Percentiles rank a stretch among this genome's conserved stretches.
These are phyloP conservation scores for Aschersonia sp. DNA, from an alignment of 2,329 filamentous ascomycete genomes.

Conservation along the genomic window DNA sequence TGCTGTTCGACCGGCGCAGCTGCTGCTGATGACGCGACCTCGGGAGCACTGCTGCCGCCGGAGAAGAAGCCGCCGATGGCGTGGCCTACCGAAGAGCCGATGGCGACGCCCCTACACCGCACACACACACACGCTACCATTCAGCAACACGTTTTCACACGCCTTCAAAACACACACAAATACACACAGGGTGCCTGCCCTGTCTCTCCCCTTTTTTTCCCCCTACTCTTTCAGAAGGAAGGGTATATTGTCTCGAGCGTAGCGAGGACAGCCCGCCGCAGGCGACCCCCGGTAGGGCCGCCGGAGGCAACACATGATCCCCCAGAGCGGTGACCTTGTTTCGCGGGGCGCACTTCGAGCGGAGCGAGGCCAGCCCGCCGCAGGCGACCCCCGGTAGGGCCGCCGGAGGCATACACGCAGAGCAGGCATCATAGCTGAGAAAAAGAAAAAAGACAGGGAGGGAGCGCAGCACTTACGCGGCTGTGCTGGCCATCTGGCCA, in stretches of 20 bases:
- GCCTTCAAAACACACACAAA: neutral
- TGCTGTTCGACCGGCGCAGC: conserved; percentile 31
- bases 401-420: neutral
- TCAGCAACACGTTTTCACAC: no score
- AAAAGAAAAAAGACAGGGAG: neutral
- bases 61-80: conserved; percentile 79
- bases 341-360: no score
- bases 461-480: conserved; percentile 58
- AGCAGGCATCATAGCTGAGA: no score
- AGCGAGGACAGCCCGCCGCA: no score
- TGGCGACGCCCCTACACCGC: conserved; percentile 68
- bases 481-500: conserved; percentile 93
- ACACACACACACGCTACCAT: neutral
- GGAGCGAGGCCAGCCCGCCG: no score
- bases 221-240: no score
- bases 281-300: neutral
- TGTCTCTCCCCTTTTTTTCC: neutral
- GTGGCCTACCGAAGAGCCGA: conserved; percentile 90
- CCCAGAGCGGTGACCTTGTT: no score
- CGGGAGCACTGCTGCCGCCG: conserved; percentile 37
- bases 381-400: no score
- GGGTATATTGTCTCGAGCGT: no score
- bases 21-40: conserved; percentile 31
- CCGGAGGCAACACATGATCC: neutral
- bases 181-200: neutral